Conservation (phyloP, 345 rosid genomes). For the Sisymbrium irio region DNA sequence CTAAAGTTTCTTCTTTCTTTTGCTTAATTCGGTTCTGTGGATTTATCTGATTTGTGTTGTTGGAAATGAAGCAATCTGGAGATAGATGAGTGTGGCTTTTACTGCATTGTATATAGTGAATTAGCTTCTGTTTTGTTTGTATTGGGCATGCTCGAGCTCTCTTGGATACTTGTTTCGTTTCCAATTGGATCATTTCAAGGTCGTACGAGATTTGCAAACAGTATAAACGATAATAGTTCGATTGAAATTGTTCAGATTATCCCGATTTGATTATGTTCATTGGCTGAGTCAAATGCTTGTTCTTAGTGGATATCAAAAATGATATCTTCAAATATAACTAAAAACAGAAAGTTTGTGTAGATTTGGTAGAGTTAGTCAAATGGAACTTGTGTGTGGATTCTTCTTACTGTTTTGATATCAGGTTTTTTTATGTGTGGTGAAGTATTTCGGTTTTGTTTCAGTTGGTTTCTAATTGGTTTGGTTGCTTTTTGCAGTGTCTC, state of each 20-base stretch:
- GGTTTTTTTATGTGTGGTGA: neutral
- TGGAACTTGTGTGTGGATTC: neutral
- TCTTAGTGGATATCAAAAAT: neutral
- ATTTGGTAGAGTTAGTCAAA: neutral
- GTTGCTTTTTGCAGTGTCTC: constrained; percentile 65
- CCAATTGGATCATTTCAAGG: neutral
- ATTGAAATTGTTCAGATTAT: neutral
- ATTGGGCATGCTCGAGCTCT: neutral
- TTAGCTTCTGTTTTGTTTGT: neutral
- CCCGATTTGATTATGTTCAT: neutral
- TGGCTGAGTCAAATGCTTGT: neutral
- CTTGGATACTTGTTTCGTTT: neutral
- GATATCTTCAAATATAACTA: neutral
- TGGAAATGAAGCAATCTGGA: neutral
- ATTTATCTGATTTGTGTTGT: constrained; percentile 7
- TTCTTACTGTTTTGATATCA: neutral
- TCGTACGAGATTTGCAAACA: constrained; percentile 1
- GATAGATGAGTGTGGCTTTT: neutral
- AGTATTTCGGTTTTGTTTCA: neutral
- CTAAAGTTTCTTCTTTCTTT: neutral
- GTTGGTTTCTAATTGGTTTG: neutral
- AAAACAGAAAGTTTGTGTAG: neutral
- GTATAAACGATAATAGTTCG: neutral
- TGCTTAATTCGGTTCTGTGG: neutral
- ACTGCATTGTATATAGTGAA: constrained; percentile 17